phyloP scores from a whole-genome alignment of 805 yeast species.

The Candida nonsorbophila region DNA sequence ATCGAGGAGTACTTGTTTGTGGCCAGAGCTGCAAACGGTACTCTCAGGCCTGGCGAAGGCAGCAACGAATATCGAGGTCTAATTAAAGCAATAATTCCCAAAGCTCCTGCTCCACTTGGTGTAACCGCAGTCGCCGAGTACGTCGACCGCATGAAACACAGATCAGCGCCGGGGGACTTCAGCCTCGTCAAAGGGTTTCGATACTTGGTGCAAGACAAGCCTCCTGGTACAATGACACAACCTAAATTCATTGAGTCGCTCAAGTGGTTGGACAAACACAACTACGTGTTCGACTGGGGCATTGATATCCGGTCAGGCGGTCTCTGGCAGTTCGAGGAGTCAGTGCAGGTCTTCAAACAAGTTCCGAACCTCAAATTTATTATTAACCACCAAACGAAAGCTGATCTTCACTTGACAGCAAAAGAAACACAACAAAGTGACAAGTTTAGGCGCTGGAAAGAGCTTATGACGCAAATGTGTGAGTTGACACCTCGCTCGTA shows the following conservation, averaged over 20 bases:
- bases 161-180: conserved; percentile 4
- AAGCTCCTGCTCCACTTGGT: conserved; percentile 41
- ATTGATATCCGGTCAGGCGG: conserved; percentile 34
- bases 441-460: conserved; percentile 14
- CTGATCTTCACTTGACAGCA: conserved; percentile 17
- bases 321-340: conserved; percentile 35
- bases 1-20: conserved; percentile 13
- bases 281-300: conserved; percentile 37
- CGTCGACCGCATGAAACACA: conserved; percentile 10
- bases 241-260: conserved; percentile 22
- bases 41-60: conserved; percentile 7
- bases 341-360: conserved; percentile 17
- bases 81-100: conserved; percentile 32
- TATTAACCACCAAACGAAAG: conserved; percentile 41
- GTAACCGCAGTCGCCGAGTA: conserved; percentile 10
- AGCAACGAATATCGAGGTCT: conserved; percentile 5
- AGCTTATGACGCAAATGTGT: conserved; percentile 13
- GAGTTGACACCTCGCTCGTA: conserved; percentile 15
- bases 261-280: conserved; percentile 23
- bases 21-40: conserved; percentile 9
- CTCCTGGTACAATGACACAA: conserved; percentile 25
- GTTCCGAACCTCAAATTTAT: conserved; percentile 24
- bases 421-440: conserved; percentile 3
- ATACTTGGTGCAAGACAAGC: conserved; percentile 40
- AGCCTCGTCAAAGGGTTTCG: conserved; percentile 33